Conservation (phyloP, 176 grass and related monocot genomes). For the Tuctoria greenei region DNA sequence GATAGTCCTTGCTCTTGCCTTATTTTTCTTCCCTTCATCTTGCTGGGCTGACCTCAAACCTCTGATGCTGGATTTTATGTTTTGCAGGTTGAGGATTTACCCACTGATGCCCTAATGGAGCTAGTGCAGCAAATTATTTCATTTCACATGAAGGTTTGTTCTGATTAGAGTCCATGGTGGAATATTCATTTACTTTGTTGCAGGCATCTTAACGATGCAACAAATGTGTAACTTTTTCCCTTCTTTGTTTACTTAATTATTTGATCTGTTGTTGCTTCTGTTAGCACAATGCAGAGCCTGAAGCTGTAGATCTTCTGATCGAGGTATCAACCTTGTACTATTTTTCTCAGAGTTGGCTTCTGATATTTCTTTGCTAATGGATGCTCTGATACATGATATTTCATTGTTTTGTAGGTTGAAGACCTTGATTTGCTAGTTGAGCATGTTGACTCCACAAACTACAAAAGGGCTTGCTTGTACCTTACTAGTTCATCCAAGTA, state of each 20-base stretch:
- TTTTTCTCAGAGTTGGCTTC: not conserved
- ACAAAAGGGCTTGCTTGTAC: conserved; percentile 88
- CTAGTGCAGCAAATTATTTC: conserved; percentile 97
- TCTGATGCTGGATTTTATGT: conserved; percentile 14
- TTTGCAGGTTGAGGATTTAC: conserved; percentile 81
- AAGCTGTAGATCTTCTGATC: conserved; percentile 98
- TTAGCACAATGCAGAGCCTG: conserved; percentile 96
- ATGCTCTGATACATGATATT: conserved; percentile 7
- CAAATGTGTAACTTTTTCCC: not conserved
- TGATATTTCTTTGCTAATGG: not conserved
- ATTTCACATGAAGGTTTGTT: conserved; percentile 97
- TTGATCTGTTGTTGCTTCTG: conserved; percentile 4
- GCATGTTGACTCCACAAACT: conserved; percentile 87
- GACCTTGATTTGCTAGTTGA: conserved; percentile 95
- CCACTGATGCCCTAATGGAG: conserved; percentile 88
- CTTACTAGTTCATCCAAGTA: conserved; percentile 94
- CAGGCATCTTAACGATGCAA: not conserved
- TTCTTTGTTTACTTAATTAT: not conserved
- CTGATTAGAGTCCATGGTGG: not conserved
- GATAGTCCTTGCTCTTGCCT: conserved; percentile 7
- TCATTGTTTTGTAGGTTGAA: conserved; percentile 66
- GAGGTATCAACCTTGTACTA: conserved; percentile 55
- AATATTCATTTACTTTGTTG: not conserved
- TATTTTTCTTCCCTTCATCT: conserved; percentile 4
- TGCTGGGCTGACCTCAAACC: not conserved